Base-by-base conservation (phyloP, 1,284 basidiomycete genomes). In the Wallemia mellicola region DNA sequence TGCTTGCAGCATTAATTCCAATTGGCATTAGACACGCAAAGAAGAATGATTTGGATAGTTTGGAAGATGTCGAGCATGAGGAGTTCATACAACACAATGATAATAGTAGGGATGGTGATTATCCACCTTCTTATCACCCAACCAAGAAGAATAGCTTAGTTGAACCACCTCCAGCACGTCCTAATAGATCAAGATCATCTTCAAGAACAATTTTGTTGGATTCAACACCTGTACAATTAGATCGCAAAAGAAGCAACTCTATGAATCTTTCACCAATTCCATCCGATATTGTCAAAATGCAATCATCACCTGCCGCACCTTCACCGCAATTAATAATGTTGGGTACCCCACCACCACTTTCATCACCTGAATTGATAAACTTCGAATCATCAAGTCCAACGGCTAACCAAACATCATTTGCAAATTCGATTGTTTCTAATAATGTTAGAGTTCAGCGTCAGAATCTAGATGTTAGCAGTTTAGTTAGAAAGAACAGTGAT, bases 1-100 rank as follows among this genome's bases (percentile, higher is more conserved):
- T 85, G 59, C 75, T 87, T 14, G 92, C 91, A 1, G 89, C 88
- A 2, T 73, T 95, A 69, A 84, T 94, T 59, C 91, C 91, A 0
- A 86, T 95, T 30, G 84, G 14, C 5, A 48, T 48, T n/a, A 48
- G 22, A n/a, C 38, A 48, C 38, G 38, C 38, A 11, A 48, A 48
- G 38, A 48, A 48, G 38, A 48, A 48, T 3, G 38, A 48, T 22
- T n/a, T 48, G 5, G 38, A 48, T 22, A 48, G 38, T n/a, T 48
- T 48, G n/a, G 38, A 7, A n/a, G 38, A n/a, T 22, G 22, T 48
- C 5, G 38, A 48, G 3, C 14, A n/a, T n/a, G 38, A 48, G 38
- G 9, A 48, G 38, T 48, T 15, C 19, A n/a, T 48, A 5, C 14
- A n/a, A 11, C 38, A 48, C 19, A 11, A 11, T 3, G 38, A 48